Conservation (phyloP, 2,329 filamentous ascomycete species). For the Blastomyces emzantsi region DNA sequence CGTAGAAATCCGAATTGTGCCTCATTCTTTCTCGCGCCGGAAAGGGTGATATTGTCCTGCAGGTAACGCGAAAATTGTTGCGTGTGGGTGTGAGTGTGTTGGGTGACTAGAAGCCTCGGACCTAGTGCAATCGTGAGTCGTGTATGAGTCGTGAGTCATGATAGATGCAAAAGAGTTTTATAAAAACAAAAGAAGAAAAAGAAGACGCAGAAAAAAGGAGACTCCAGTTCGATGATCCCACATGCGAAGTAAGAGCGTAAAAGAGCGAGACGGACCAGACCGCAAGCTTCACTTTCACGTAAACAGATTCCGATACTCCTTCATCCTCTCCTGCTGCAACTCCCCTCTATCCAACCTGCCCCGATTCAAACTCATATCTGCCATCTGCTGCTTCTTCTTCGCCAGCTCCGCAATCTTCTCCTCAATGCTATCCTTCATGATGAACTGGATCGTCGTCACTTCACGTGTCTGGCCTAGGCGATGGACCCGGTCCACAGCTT, state of each 20-base stretch:
- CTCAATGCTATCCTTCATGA: slow-evolving; percentile 87
- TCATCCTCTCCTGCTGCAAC: slow-evolving; percentile 55
- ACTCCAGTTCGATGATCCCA: neutral
- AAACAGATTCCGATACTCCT: slow-evolving; percentile 54
- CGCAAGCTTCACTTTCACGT: slow-evolving; percentile 22
- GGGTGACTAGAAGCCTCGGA: too few species aligned
- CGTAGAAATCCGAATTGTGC: neutral
- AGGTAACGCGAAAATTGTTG: neutral
- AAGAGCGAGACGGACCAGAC: too few species aligned
- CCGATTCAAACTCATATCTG: slow-evolving; percentile 74
- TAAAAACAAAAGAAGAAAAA: too few species aligned
- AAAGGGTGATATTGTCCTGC: neutral
- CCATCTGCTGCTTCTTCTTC: slow-evolving; percentile 84
- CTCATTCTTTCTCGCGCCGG: neutral
- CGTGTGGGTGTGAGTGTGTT: neutral
- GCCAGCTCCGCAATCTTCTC: slow-evolving; percentile 87
- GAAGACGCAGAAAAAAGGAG: too few species aligned
- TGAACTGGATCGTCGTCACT: slow-evolving; percentile 77
- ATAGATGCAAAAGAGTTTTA: neutral
- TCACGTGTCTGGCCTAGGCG: slow-evolving; percentile 81
- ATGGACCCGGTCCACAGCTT: slow-evolving; percentile 89
- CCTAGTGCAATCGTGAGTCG: neutral
- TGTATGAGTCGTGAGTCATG: neutral
- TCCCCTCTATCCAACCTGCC: slow-evolving; percentile 51
- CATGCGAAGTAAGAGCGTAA: neutral